Percentiles rank a stretch among this genome's conserved stretches.
phyloP scores from a whole-genome alignment of 805 yeast species.

The Scheffersomyces ergatensis region DNA sequence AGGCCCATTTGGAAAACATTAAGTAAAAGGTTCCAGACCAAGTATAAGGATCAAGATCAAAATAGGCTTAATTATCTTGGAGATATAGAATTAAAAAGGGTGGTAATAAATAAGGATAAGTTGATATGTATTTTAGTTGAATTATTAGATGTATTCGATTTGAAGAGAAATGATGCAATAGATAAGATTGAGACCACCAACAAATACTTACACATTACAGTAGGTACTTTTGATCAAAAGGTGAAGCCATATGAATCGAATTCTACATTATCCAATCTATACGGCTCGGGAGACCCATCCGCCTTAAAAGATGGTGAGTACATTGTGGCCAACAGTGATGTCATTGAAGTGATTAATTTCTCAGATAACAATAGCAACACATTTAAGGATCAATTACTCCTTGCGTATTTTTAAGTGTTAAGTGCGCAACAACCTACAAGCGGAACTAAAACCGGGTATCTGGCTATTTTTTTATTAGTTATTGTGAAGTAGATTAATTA shows the following conservation, averaged over 20 bases:
- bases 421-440: too few relatives aligned
- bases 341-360: conserved; percentile 8
- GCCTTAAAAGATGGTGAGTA: conserved; percentile 6
- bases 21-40: conserved; percentile 7
- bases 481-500: too few relatives aligned
- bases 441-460: too few relatives aligned
- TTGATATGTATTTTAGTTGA: conserved; percentile 55
- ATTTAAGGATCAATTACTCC: too few relatives aligned
- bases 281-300: not conserved
- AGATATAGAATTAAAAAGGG: conserved; percentile 36
- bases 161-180: conserved; percentile 1
- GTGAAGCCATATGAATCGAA: conserved; percentile 57
- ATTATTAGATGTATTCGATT: conserved; percentile 2
- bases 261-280: conserved; percentile 6
- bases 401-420: too few relatives aligned
- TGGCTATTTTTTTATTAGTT: too few relatives aligned
- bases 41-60: conserved; percentile 7
- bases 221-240: conserved; percentile 52
- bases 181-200: conserved; percentile 9
- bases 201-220: conserved; percentile 60
- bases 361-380: too few relatives aligned
- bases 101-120: conserved; percentile 48
- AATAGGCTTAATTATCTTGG: conserved; percentile 21
- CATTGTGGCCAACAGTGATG: conserved; percentile 3
- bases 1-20: conserved; percentile 20